Evolutionary conservation across 2,329 filamentous ascomycete species (phyloP).

Genomic region (Elsinoe arachidis): DNA sequence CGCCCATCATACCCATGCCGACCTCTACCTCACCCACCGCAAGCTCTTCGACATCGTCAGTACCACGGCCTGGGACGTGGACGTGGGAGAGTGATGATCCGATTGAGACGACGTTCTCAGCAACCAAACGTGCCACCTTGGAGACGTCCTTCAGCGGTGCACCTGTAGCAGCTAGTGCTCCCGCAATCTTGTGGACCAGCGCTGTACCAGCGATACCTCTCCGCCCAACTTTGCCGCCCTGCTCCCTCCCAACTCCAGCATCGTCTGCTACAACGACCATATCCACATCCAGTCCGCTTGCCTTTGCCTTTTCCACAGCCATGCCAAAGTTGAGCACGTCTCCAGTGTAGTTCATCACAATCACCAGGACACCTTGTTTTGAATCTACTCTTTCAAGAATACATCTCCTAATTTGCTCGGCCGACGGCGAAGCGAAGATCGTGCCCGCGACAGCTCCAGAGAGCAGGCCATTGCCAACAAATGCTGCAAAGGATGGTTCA

Average conservation of each 20-base stretch:
- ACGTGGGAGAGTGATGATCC: slow-evolving; percentile 82
- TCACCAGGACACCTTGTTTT: slow-evolving; percentile 69
- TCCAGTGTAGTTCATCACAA: slow-evolving; percentile 69
- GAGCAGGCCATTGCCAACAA: slow-evolving; percentile 74
- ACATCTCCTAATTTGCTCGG: slow-evolving; percentile 72
- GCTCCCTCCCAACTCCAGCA: slow-evolving; percentile 72
- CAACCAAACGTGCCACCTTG: slow-evolving; percentile 60
- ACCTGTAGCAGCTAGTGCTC: slow-evolving; percentile 67
- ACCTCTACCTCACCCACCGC: slow-evolving; percentile 54
- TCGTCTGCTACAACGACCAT: slow-evolving; percentile 93
- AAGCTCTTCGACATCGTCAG: slow-evolving; percentile 49
- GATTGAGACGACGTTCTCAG: slow-evolving; percentile 72
- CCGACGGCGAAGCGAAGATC: slow-evolving; percentile 73
- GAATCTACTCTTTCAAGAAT: slow-evolving; percentile 65
- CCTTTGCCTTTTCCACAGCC: slow-evolving; percentile 84
- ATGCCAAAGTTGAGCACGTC: slow-evolving; percentile 41
- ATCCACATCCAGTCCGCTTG: slow-evolving; percentile 65
- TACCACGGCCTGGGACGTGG: slow-evolving; percentile 74
- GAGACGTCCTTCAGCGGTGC: slow-evolving; percentile 59
- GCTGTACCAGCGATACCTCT: slow-evolving; percentile 88
- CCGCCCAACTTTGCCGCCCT: slow-evolving; percentile 84
- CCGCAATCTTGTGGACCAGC: slow-evolving; percentile 81
- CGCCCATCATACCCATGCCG: slow-evolving; percentile 49
- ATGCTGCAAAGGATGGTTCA: slow-evolving; percentile 78
- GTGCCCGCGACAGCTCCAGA: slow-evolving; percentile 77